Evolutionary conservation across 306 rosid genomes (phyloP), one percentile per base, ranked within the genome.

Genomic region (Betula pendula): DNA sequence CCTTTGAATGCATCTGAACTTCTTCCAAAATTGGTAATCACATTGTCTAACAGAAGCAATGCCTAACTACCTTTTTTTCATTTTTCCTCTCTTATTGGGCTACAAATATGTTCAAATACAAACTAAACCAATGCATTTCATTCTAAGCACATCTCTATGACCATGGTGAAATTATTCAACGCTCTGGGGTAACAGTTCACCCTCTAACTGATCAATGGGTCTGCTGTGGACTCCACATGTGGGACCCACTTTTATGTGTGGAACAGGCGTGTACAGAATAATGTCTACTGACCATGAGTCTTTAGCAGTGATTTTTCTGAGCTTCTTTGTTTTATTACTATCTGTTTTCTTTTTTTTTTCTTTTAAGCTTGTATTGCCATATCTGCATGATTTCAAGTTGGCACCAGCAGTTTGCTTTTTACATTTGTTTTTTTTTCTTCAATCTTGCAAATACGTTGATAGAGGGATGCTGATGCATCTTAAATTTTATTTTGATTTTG

Each of bases 1-100:
- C 96, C 97, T 42, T 77, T 89, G 68, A 81, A 95, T 92, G 92
- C 96, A 70, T 87, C 88, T 5, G 88, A 89, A 70, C 94, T 95
- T 87, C 96, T 95, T 65, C 85, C 89, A 45, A 86, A 89, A 79
- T 71, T 95, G 97, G 99, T 95, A 92, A 77, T 67, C 52, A 71
- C 58, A n/a, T 74, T 80, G 59, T 59, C 45, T 74, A 17, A 77
- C 63, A 70, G 62, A 68, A 48, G 42, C 66, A 59, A 16, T 76
- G 17, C 33, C n/a, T 35, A 27, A 22, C 71, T 72, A 68, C 79
- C 74, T 59, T 33, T 29, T 79, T 48, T 10, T 74, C 51, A 55
- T 72, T 20, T 68, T 56, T 52, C 53, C 48, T 14, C 38, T 59
- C 10, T 59, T 38, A 35, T 38, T 0, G 0, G 25, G 22, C 14